These are phyloP conservation scores for Cladobotryum mycophilum DNA, from an alignment of 2,329 filamentous ascomycete genomes.

Conservation along the genomic window DNA sequence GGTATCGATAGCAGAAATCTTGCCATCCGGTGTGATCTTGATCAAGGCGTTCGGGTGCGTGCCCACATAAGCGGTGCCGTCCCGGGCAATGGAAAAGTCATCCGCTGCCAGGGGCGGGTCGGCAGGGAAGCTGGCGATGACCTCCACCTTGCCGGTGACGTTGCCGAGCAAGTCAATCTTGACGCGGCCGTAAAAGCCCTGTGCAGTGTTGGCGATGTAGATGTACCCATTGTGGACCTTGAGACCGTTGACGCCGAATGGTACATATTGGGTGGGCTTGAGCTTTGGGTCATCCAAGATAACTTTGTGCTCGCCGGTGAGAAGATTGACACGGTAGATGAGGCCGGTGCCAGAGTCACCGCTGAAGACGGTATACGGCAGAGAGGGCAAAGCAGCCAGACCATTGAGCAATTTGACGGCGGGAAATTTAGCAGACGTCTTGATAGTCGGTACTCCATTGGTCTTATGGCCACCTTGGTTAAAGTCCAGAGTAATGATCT, in stretches of 20 bases:
- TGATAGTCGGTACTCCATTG: slow-evolving; percentile 1
- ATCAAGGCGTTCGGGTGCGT: slow-evolving; percentile 5
- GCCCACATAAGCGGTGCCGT: slow-evolving; percentile 13
- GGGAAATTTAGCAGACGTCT: slow-evolving; percentile 8
- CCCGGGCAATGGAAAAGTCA: slow-evolving; percentile 12
- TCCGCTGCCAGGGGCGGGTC: slow-evolving; percentile 9
- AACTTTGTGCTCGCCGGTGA: slow-evolving; percentile 13
- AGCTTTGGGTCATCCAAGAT: slow-evolving; percentile 10
- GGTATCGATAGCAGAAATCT: background rate
- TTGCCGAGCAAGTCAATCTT: slow-evolving; percentile 8
- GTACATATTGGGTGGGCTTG: slow-evolving; percentile 4
- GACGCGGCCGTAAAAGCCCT: slow-evolving; percentile 11
- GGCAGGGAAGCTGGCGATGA: slow-evolving; percentile 2
- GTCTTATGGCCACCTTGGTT: background rate
- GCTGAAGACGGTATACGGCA: slow-evolving; percentile 15
- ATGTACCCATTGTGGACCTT: slow-evolving; percentile 13
- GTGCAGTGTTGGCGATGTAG: slow-evolving; percentile 17
- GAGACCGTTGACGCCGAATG: slow-evolving; percentile 18
- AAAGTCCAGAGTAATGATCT: slow-evolving; percentile 14
- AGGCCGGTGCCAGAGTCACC: slow-evolving; percentile 16
- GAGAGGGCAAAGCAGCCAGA: slow-evolving; percentile 14
- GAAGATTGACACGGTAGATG: slow-evolving; percentile 13
- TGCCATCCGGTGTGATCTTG: background rate
- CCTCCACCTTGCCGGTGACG: slow-evolving; percentile 7
- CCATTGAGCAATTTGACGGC: slow-evolving; percentile 17